Evolutionary conservation across 2,329 filamentous ascomycete species (phyloP), one percentile per base, ranked within the genome.

Genomic region (Pseudogymnoascus sp.): DNA sequence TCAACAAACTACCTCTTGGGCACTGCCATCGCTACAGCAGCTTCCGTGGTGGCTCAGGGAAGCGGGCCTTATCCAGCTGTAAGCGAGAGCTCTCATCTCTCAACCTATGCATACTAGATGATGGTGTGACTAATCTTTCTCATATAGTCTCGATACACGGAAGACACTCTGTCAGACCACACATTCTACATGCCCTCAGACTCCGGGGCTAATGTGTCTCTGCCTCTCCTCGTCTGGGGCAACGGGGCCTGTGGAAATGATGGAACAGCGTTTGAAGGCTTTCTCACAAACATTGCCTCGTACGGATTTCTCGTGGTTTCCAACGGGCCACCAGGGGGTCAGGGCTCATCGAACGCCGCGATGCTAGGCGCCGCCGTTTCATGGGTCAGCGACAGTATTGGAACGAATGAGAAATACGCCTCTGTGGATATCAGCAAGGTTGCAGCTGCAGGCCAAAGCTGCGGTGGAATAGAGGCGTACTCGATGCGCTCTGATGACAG

Each of bases 401-500:
- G 65, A 12, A 45, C 66, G 45, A 65, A 63, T 35, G 58, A 63
- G 65, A 19, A 64, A 65, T 41, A 41, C 10, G 6, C 38, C 7
- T 41, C 38, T 58, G 62, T 72, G 23, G 69, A 72, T 61, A 58
- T 65, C 11, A 64, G 66, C 4, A 64, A 69, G 39, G 68, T 73
- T 63, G 64, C 66, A 35, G 69, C 68, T 2, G 70, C 70, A 5
- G 72, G 72, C 2, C 67, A 66, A 61, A 71, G 68, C 66, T 72
- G 72, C 58, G 72, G 72, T 61, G 71, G 71, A n/a, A 62, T 69
- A 19, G 68, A 73, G 65, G 72, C 71, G 1, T 72, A 72, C 62
- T 66, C 52, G 33, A 52, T 62, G 60, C 64, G 38, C 62, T 62
- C 63, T 23, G 70, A 71, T 61, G 55, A 58, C 33, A 63, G 69